phyloP scores from a whole-genome alignment of 2,329 filamentous ascomycete genomes.

The Calonectria leucothoes region DNA sequence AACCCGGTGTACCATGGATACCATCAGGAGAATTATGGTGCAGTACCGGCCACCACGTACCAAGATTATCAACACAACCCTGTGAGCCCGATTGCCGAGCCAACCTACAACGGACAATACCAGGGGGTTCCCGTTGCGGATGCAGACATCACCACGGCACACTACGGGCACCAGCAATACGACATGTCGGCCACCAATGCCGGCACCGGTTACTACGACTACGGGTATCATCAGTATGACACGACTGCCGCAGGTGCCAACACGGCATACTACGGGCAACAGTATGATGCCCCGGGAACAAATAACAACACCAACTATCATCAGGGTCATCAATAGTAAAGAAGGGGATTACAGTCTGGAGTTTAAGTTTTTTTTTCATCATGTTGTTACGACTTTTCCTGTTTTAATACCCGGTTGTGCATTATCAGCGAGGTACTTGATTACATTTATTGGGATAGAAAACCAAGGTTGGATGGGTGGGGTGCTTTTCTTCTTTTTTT shows the following conservation, averaged over 20 bases:
- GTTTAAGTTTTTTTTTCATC: background rate
- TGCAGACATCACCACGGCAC: background rate
- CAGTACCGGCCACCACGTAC: background rate
- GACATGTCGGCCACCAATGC: background rate
- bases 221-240: background rate
- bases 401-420: background rate
- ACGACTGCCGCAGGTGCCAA: background rate
- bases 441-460: background rate
- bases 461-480: background rate
- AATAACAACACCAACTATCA: background rate
- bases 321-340: background rate
- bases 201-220: background rate
- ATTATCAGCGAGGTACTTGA: background rate
- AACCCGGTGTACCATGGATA: background rate
- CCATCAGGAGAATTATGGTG: background rate
- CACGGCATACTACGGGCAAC: background rate
- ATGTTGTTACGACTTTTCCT: background rate
- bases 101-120: background rate
- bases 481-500: no score
- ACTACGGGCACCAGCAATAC: background rate
- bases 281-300: background rate
- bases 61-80: background rate
- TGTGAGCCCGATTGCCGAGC: background rate
- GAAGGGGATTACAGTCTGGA: background rate
- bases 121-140: background rate